A percentile compares a stretch with the other conserved stretches of the same genome.
phyloP scores from a whole-genome alignment of 225 moss, liverwort and hornwort genomes.

The Polytrichum commune region DNA sequence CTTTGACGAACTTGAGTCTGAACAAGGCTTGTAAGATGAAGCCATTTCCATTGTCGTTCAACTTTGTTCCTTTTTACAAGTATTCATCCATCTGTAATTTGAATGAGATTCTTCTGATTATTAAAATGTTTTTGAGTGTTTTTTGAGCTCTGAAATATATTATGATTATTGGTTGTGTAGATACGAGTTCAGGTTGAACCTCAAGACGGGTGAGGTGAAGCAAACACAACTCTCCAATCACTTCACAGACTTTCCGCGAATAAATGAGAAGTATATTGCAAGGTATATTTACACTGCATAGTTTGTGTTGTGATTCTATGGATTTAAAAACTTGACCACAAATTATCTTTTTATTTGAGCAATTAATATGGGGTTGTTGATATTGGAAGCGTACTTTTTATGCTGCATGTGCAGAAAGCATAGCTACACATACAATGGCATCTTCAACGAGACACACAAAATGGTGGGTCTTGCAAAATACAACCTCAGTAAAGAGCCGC shows the following conservation, averaged over 20 bases:
- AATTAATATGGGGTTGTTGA: no score
- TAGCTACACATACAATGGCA: slow-evolving; percentile 40
- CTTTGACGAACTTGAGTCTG: background rate
- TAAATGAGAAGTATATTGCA: slow-evolving; percentile 72
- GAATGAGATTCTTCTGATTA: no score
- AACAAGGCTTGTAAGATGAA: slow-evolving; percentile 23
- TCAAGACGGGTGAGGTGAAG: slow-evolving; percentile 63
- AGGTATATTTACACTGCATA: slow-evolving; percentile 28
- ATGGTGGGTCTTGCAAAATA: slow-evolving; percentile 59
- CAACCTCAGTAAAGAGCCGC: slow-evolving; percentile 53
- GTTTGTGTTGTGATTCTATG: no score
- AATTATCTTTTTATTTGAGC: no score
- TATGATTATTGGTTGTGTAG: slow-evolving; percentile 18
- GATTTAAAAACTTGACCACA: no score
- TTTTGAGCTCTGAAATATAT: no score
- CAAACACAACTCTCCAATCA: slow-evolving; percentile 64
- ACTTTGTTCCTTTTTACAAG: no score
- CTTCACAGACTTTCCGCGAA: slow-evolving; percentile 58
- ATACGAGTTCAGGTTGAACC: slow-evolving; percentile 80
- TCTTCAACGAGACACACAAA: slow-evolving; percentile 24
- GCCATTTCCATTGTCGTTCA: no score
- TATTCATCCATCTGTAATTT: no score
- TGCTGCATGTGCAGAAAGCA: slow-evolving; percentile 42
- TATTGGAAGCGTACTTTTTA: no score
- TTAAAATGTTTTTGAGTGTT: no score